These are phyloP conservation scores for Ascochyta rabiei DNA, from an alignment of 2,329 filamentous ascomycete species.

Conservation along the genomic window DNA sequence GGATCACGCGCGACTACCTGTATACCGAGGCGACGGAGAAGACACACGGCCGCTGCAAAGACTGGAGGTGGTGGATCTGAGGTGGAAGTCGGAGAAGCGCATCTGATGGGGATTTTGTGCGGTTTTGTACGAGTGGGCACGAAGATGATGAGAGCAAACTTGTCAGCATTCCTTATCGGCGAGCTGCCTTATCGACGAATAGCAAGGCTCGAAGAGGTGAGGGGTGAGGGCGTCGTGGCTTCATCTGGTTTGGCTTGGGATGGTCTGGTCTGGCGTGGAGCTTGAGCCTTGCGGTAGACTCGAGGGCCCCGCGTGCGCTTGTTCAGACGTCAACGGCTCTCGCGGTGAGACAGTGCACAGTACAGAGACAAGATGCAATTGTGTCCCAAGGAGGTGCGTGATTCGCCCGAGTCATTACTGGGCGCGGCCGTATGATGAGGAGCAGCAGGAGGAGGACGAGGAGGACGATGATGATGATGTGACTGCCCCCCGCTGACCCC, in stretches of 20 bases:
- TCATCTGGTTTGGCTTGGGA: slow-evolving; percentile 3
- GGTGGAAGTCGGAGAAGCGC: too few species aligned
- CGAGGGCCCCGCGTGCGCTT: background rate
- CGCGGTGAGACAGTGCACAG: background rate
- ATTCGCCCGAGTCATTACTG: slow-evolving; percentile 1
- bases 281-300: background rate
- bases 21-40: too few species aligned
- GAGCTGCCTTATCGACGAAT: slow-evolving; percentile 5
- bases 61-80: too few species aligned
- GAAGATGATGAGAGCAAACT: slow-evolving; percentile 8
- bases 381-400: slow-evolving; percentile 47
- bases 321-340: slow-evolving; percentile 1
- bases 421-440: background rate
- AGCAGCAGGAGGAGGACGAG: too few species aligned
- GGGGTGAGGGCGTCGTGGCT: background rate
- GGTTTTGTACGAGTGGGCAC: background rate
- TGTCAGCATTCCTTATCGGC: slow-evolving; percentile 7
- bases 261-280: background rate
- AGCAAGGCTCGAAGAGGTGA: background rate
- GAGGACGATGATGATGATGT: background rate
- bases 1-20: background rate
- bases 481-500: slow-evolving; percentile 30
- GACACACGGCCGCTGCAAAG: too few species aligned
- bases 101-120: background rate
- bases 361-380: slow-evolving; percentile 39